Evolutionary conservation across 495 filamentous ascomycete species (phyloP).

Genomic region (Elasticomyces elasticus): DNA sequence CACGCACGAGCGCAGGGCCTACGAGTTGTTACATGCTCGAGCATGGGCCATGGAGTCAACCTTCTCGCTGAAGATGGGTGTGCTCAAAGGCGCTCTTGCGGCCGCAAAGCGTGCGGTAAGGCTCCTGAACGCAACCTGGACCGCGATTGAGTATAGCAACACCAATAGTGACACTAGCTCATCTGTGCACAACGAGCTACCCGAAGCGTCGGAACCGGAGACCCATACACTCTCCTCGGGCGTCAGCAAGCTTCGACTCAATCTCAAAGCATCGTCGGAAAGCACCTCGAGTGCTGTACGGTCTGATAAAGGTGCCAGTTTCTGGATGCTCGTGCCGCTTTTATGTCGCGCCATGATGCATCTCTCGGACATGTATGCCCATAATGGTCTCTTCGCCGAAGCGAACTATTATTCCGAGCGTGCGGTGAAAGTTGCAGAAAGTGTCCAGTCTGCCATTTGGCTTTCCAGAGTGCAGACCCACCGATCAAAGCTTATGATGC

Average conservation of each 20-base stretch:
- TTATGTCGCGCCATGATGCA: slow-evolving; percentile 60
- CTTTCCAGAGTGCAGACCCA: slow-evolving; percentile 31
- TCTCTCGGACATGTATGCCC: slow-evolving; percentile 64
- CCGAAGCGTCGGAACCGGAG: background rate
- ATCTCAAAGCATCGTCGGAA: background rate
- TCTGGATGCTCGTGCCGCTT: slow-evolving; percentile 69
- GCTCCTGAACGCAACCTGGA: slow-evolving; percentile 17
- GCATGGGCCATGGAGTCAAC: slow-evolving; percentile 14
- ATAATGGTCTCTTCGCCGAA: slow-evolving; percentile 79
- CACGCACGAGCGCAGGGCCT: background rate
- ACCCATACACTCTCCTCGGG: slow-evolving; percentile 1
- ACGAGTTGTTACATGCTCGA: slow-evolving; percentile 10
- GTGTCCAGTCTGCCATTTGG: slow-evolving; percentile 52
- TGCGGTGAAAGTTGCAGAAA: slow-evolving; percentile 65
- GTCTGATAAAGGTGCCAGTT: slow-evolving; percentile 49
- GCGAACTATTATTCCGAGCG: slow-evolving; percentile 84
- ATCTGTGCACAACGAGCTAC: no score
- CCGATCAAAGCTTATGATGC: slow-evolving; percentile 2
- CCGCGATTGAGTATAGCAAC: slow-evolving; percentile 2
- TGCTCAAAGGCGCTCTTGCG: slow-evolving; percentile 8
- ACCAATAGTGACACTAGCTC: background rate
- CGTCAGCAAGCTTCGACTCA: slow-evolving; percentile 20
- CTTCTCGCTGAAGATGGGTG: background rate
- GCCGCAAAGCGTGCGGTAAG: slow-evolving; percentile 18
- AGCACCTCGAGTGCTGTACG: background rate